A percentile compares a stretch with the other conserved stretches of the same genome.
Conservation (phyloP, 805 yeast species). For the Candida succiphila region DNA sequence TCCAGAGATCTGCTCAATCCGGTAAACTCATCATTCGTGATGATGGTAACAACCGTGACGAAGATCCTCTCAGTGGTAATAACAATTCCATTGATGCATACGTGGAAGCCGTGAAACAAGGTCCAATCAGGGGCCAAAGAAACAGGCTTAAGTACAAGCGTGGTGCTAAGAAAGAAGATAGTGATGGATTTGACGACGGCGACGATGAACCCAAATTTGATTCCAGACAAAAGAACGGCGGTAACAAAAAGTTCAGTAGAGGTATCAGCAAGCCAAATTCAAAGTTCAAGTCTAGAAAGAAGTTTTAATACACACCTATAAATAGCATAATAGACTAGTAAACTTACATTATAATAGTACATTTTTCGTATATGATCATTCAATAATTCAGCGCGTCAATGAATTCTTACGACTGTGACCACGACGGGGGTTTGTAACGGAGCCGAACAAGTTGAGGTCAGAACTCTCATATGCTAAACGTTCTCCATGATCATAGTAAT, state of each 20-base stretch:
- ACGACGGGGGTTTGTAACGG: too few relatives aligned
- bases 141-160: slow-evolving; percentile 84
- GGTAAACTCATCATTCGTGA: slow-evolving; percentile 67
- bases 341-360: too few relatives aligned
- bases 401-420: too few relatives aligned
- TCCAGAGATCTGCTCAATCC: slow-evolving; percentile 40
- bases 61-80: slow-evolving; percentile 38
- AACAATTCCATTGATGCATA: slow-evolving; percentile 77
- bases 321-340: background rate
- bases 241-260: slow-evolving; percentile 4
- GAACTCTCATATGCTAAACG: background rate
- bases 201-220: slow-evolving; percentile 9
- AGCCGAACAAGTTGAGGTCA: slow-evolving; percentile 8
- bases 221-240: slow-evolving; percentile 1
- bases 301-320: slow-evolving; percentile 26
- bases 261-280: slow-evolving; percentile 26
- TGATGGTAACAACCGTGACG: slow-evolving; percentile 28
- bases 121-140: slow-evolving; percentile 89
- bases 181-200: slow-evolving; percentile 40
- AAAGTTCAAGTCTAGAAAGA: slow-evolving; percentile 50
- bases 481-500: slow-evolving; percentile 16
- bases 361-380: too few relatives aligned
- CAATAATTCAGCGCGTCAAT: too few relatives aligned
- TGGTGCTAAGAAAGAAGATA: slow-evolving; percentile 31
- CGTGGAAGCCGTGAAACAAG: slow-evolving; percentile 85